These are phyloP conservation scores for Pelagophyceae sp. DNA, from an alignment of 352 stramenopile species.

Conservation along the genomic window DNA sequence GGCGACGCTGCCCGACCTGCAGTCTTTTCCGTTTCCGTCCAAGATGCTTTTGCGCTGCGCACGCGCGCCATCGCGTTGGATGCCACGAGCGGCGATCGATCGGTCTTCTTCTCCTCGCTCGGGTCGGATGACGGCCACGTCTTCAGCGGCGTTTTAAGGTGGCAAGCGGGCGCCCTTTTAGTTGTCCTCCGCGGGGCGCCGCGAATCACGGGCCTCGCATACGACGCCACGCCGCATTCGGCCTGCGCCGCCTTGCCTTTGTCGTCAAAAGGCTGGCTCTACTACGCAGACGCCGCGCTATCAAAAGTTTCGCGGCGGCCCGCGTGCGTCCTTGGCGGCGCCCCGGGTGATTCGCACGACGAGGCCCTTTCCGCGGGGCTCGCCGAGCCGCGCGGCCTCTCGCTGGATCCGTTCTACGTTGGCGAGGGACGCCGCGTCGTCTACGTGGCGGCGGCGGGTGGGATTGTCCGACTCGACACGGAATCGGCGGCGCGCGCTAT, in stretches of 20 bases:
- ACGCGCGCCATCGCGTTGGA: conserved; percentile 4
- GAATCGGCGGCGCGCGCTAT: background rate
- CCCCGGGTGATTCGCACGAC: background rate
- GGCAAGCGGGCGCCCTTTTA: background rate
- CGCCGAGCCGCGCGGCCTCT: background rate
- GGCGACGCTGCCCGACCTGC: background rate
- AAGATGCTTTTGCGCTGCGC: background rate
- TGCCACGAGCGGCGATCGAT: background rate
- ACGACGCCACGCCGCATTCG: no score
- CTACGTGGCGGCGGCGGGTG: background rate
- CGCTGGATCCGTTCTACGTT: background rate
- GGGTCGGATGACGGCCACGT: background rate
- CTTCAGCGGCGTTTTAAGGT: background rate
- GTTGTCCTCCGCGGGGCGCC: background rate
- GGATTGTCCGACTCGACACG: background rate
- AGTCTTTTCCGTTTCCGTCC: background rate
- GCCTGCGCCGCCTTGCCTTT: no score
- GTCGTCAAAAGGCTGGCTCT: background rate
- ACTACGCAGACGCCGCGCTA: conserved; percentile 9
- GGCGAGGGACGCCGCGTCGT: background rate
- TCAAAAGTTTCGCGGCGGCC: background rate
- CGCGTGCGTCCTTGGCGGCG: background rate
- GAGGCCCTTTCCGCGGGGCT: background rate
- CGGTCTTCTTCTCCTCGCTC: background rate
- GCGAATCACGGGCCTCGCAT: background rate